Evolutionary conservation across 1,139 yeast genomes (phyloP).

Genomic region (Saccharomyces pastorianus): DNA sequence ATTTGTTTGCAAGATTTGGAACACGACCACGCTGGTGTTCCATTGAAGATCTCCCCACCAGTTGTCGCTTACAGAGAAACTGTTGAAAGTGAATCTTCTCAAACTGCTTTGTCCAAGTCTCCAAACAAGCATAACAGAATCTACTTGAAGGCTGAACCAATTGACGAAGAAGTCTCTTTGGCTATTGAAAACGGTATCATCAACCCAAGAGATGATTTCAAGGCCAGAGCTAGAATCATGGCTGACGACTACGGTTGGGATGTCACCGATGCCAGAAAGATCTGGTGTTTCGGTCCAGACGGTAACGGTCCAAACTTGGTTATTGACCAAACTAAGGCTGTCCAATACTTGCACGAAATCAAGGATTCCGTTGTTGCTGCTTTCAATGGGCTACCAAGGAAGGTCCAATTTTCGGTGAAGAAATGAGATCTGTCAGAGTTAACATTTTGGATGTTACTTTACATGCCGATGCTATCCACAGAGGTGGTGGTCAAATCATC

Average conservation of each 20-base stretch:
- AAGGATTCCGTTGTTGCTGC: conserved; percentile 99
- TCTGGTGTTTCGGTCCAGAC: conserved; percentile 99
- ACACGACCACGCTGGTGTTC: conserved; percentile 99
- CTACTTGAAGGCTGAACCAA: conserved; percentile 94
- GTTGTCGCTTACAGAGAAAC: conserved; percentile 99
- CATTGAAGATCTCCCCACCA: conserved; percentile 95
- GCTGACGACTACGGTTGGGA: conserved; percentile 99
- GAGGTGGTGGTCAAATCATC: conserved; percentile 99
- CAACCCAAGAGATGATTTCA: conserved; percentile 96
- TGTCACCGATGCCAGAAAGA: conserved; percentile 99
- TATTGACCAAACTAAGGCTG: conserved; percentile 99
- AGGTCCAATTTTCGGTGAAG: conserved; percentile 98
- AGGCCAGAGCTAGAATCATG: conserved; percentile 97
- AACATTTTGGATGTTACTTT: conserved; percentile 98
- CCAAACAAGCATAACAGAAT: conserved; percentile 99
- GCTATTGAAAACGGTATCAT: conserved; percentile 93
- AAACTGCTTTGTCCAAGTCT: conserved; percentile 95
- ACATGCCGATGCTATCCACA: conserved; percentile 99
- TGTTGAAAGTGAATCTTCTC: conserved; percentile 85
- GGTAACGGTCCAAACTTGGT: conserved; percentile 98
- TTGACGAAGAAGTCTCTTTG: conserved; percentile 82
- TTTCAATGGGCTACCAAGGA: conserved; percentile 99
- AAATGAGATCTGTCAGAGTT: conserved; percentile 90
- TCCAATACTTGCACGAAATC: conserved; percentile 97
- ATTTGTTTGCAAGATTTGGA: conserved; percentile 93